Percentiles rank a stretch among this genome's conserved stretches.
Evolutionary conservation across 805 yeast species (phyloP).

Genomic region (Tetrapisispora pingtungensis): DNA sequence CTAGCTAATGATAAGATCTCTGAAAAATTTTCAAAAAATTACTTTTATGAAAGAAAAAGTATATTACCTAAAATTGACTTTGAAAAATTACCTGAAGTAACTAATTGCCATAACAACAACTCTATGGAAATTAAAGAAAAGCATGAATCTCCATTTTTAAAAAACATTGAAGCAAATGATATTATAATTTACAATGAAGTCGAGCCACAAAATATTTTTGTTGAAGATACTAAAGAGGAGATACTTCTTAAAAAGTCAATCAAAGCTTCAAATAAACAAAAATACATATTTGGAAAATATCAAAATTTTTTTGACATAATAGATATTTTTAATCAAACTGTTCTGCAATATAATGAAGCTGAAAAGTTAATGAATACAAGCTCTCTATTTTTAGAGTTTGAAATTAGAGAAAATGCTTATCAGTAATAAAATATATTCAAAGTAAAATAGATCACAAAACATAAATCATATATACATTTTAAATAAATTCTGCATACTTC

Average conservation of each 20-base stretch:
- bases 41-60: not conserved
- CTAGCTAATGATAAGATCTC: not conserved
- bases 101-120: too few relatives aligned
- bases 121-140: not conserved
- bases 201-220: not conserved
- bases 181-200: not conserved
- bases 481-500: too few relatives aligned
- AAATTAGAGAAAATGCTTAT: slow-evolving; percentile 7
- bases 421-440: not conserved
- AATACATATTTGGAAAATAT: slow-evolving; percentile 10
- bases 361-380: slow-evolving; percentile 9
- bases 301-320: slow-evolving; percentile 9
- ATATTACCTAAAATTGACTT: not conserved
- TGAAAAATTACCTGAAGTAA: not conserved
- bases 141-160: not conserved
- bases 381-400: slow-evolving; percentile 15
- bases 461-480: too few relatives aligned
- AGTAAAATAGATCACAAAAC: too few relatives aligned
- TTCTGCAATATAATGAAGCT: slow-evolving; percentile 11
- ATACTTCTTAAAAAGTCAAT: not conserved
- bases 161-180: not conserved
- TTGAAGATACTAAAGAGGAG: not conserved
- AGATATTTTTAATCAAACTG: slow-evolving; percentile 15
- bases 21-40: too few relatives aligned
- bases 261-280: slow-evolving; percentile 2